Evolutionary conservation across 2,329 filamentous ascomycete species (phyloP), one percentile per base, ranked within the genome.

Genomic region (Penicillium sp.): DNA sequence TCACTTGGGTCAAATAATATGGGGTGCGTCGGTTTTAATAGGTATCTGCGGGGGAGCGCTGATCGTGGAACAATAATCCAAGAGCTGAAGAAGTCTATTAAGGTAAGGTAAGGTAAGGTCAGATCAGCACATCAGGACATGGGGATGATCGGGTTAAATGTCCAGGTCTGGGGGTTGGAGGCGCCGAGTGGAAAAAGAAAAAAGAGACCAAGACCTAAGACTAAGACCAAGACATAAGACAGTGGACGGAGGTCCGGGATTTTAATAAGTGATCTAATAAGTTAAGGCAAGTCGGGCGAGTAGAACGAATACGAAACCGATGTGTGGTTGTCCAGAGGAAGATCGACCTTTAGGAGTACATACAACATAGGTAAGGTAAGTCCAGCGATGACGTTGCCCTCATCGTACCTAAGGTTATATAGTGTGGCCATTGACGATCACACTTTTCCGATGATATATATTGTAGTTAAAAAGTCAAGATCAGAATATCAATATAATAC

Each of bases 301-400:
- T 38, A 17, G 26, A 39, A 8, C 41, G 45, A 47, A 49, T 49
- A 45, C 46, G 46, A 38, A 21, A 48, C 13, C 40, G 39, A 39
- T 7, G 1, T 12, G 13, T 10, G 19, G 12, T 5, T 22, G 35
- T n/a, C 7, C 21, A 38, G 22, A 13, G 13, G 24, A 24, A 6
- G 37, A 39, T 39, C 37, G 24, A n/a, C 21, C 21, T 22, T 38
- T 22, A 6, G 1, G 21, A 22, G 21, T 37, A 21, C 33, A 4
- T 38, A 4, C 28, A 21, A 21, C 19, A 21, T 3, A 34, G 6
- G 6, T 19, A 21, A 17, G 35, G 40, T n/a, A 44, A 38, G 32
- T 26, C 24, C 29, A 19, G 22, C 21, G 33, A 39, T 38, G 26
- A 39, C 37, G 37, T 26, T 26, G 24, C 24, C 24, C 8, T 26